phyloP scores from a whole-genome alignment of 1,284 basidiomycete genomes.

The Trametes polyzona region DNA sequence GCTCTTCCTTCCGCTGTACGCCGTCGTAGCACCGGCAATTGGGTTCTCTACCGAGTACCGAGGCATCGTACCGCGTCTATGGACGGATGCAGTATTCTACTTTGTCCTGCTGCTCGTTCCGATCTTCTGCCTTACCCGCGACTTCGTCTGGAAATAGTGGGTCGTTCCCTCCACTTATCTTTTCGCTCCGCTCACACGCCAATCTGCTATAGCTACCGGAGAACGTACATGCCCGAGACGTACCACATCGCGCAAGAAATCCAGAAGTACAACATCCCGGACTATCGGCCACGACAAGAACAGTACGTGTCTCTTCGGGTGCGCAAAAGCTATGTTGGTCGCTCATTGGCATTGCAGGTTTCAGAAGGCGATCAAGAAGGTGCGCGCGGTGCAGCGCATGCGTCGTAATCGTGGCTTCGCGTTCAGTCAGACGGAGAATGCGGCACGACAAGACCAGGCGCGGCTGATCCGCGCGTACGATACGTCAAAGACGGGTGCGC shows the following conservation, averaged over 20 bases:
- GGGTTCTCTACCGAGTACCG: conserved; percentile 91
- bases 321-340: no score
- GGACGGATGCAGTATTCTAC: conserved; percentile 89
- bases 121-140: conserved; percentile 84
- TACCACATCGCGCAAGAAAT: conserved; percentile 98
- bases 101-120: conserved; percentile 90
- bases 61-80: conserved; percentile 87
- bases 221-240: conserved; percentile 88
- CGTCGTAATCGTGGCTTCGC: conserved; percentile 93
- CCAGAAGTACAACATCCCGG: conserved; percentile 97
- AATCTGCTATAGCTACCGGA: conserved; percentile 67
- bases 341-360: conserved; percentile 54
- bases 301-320: conserved; percentile 63
- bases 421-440: conserved; percentile 92
- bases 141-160: conserved; percentile 96
- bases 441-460: conserved; percentile 83
- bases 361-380: conserved; percentile 98
- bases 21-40: conserved; percentile 84
- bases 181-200: background rate
- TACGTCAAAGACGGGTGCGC: conserved; percentile 73
- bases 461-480: conserved; percentile 89
- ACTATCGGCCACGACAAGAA: conserved; percentile 96
- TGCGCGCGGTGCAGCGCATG: conserved; percentile 94
- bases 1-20: conserved; percentile 91
- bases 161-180: conserved; percentile 30